Evolutionary conservation across 2,329 filamentous ascomycete species (phyloP), one percentile per base, ranked within the genome.

Genomic region (Colletotrichum lini): DNA sequence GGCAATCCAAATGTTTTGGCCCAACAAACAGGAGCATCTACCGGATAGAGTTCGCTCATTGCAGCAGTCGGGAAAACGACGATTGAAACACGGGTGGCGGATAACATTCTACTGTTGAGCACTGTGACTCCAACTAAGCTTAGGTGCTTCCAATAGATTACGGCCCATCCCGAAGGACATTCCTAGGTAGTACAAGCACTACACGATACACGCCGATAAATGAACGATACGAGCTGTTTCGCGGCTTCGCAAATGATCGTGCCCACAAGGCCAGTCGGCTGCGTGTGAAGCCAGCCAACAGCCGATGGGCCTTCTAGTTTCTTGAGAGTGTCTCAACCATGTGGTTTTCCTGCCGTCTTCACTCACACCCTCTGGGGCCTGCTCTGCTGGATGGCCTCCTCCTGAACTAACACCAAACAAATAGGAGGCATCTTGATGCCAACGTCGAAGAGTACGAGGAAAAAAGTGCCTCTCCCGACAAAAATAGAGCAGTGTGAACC

Each of bases 141-240:
- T 42, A 21, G 12, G 3, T 13, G 13, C 16, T 42, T 42, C 12
- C 23, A 16, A 16, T 42, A 16, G n/a, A 57, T 6, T 21, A 56
- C 12, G 0, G 30, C 18, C 1, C n/a, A 9, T 40, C 5, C 18
- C 3, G 2, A 21, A 21, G 4, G 5, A 21, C 6, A 21, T 7
- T 8, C 10, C 30, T 35, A 35, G 30, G 8, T 6, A 9, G 2
- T 23, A 8, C 35, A 5, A 23, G n/a, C 35, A 56, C 21, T 4
- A 49, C 47, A 49, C n/a, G 4, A 56, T 23, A 3, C 15, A 5
- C 12, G 13, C 18, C n/a, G 30, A 9, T 16, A 12, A 56, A 56
- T 57, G n/a, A 42, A 6, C 1, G 2, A 42, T 35, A 23, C 35
- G 54, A 57, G 54, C 16, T 57, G n/a, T 4, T 15, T 42, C 40